A percentile compares a stretch with the other conserved stretches of the same genome.
Conservation (phyloP, 257 asterid genomes). For the Ballota nigra region DNA sequence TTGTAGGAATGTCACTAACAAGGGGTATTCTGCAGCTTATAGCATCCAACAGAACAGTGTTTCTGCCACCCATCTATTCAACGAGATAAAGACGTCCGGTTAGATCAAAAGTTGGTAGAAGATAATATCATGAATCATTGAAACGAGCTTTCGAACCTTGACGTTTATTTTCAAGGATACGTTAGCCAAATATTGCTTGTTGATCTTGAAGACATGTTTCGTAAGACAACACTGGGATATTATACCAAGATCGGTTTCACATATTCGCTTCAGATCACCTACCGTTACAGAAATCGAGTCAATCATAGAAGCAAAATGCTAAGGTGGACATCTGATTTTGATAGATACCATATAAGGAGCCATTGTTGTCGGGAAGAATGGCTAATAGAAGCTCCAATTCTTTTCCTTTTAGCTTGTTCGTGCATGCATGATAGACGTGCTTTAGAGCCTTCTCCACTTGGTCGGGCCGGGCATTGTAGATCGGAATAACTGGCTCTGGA, state of each 20-base stretch:
- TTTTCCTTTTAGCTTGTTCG: constrained; percentile 82
- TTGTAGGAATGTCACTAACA: constrained; percentile 96
- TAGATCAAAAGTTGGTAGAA: too few species aligned
- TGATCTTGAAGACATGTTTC: constrained; percentile 93
- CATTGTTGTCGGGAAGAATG: constrained; percentile 92
- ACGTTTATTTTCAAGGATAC: constrained; percentile 96
- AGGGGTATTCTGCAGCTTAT: constrained; percentile 91
- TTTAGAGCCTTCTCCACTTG: constrained; percentile 95
- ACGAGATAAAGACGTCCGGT: too few species aligned
- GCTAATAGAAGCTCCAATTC: constrained; percentile 89
- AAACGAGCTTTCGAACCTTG: constrained; percentile 45
- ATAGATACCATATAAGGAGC: constrained; percentile 80
- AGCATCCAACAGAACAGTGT: constrained; percentile 85
- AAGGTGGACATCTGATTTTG: not conserved
- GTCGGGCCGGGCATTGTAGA: constrained; percentile 82
- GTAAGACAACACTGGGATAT: constrained; percentile 97
- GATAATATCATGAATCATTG: not conserved
- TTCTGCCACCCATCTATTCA: constrained; percentile 96
- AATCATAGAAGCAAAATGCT: not conserved
- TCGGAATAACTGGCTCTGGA: constrained; percentile 87
- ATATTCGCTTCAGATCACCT: constrained; percentile 96
- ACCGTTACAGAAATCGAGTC: not conserved
- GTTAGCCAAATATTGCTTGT: constrained; percentile 94
- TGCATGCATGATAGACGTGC: constrained; percentile 78
- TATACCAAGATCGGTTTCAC: constrained; percentile 96